Evolutionary conservation across 2,329 filamentous ascomycete species (phyloP), one percentile per base, ranked within the genome.

Genomic region (Colletotrichum costaricense): DNA sequence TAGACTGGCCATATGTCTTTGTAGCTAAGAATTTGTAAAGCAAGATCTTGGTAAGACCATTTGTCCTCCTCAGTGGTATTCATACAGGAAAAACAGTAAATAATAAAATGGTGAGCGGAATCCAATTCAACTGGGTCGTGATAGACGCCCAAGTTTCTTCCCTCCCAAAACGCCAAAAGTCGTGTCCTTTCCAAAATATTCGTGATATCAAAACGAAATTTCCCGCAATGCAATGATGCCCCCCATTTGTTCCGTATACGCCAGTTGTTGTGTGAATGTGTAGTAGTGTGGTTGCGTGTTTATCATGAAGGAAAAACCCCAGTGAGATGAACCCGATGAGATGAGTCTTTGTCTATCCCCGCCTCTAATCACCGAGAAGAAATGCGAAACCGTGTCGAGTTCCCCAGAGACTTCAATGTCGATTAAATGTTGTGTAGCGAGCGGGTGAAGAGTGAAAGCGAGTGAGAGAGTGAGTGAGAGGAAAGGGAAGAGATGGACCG

Each of bases 151-250:
- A 12, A 19, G 22, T 11, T 42, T 30, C 49, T 24, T 56, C n/a
- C 33, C 57, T 42, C 38, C 33, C 26, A 28, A 9, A 66, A 63
- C 69, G 59, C 66, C 69, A 28, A 58, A 67, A 33, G 26, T 24
- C 30, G 28, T 46, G 24, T 57, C 59, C 52, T 30, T 26, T 33
- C 14, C 24, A 60, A 28, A 30, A 4, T 28, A 69, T 24, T 49
- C 33, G 38, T 49, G 42, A 69, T 69, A 30, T 28, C 46, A 64
- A 16, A 63, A 63, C 49, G 60, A 24, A 52, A 24, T 22, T 46
- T 38, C 58, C 66, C 67, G 70, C 67, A 69, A 73, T 73, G 70
- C 66, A 65, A 70, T 16, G 5, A 73, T 73, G 59, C 67, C 67
- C 62, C 35, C 38, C 14, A 16, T 63, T 63, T 38, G 42, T 49